A percentile compares a stretch with the other conserved stretches of the same genome.
Evolutionary conservation across 306 rosid genomes (phyloP).

Genomic region (Vachellia pachyceras): DNA sequence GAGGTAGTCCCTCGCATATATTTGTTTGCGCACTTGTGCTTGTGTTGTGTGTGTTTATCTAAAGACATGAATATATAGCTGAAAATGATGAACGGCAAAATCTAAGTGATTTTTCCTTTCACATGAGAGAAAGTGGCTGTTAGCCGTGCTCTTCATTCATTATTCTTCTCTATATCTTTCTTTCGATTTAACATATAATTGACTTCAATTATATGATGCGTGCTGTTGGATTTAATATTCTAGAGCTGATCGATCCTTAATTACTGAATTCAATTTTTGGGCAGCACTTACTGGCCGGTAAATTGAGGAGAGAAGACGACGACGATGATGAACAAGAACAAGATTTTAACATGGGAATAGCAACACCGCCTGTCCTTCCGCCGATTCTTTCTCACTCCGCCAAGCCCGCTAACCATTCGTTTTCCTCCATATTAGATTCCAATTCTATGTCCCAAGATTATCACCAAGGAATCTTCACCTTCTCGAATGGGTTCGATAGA

Average conservation of each 20-base stretch:
- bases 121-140: conserved; percentile 27
- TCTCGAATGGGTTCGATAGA: conserved; percentile 86
- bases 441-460: conserved; percentile 97
- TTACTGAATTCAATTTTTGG: conserved; percentile 34
- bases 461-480: conserved; percentile 74
- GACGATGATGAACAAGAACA: conserved; percentile 48
- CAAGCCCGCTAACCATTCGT: neutral
- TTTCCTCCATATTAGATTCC: conserved; percentile 5
- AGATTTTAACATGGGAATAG: conserved; percentile 69
- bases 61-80: conserved; percentile 48
- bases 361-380: conserved; percentile 43
- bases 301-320: neutral
- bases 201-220: conserved; percentile 40
- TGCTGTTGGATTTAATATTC: conserved; percentile 22
- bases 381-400: conserved; percentile 32
- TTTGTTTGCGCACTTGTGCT: neutral
- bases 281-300: neutral
- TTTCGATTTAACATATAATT: conserved; percentile 12
- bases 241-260: conserved; percentile 39
- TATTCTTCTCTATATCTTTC: conserved; percentile 27
- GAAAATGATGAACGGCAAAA: conserved; percentile 61
- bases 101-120: conserved; percentile 21
- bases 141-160: neutral
- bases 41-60: neutral
- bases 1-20: conserved; percentile 51